Evolutionary conservation across 805 yeast species (phyloP), one percentile per base, ranked within the genome.

Genomic region (Pichia californica): DNA sequence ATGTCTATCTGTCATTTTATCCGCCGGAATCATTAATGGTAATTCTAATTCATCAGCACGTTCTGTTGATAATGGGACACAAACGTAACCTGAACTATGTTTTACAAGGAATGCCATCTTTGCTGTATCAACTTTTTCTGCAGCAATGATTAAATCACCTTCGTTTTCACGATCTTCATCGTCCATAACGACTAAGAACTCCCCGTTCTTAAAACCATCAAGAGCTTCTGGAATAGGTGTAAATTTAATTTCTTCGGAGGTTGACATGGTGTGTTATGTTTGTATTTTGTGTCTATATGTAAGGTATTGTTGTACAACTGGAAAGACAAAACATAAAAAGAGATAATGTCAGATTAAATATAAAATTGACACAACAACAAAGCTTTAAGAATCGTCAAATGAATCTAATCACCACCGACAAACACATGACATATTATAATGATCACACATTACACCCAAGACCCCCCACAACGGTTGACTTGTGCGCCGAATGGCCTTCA

Each of bases 121-220:
- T 57, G 81, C 81, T 36, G 84, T 79, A 32, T 95, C 84, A 52
- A 81, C 71, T 42, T 70, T 70, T 52, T 83, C 79, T 31, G 96
- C 99, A n/a, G 98, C 94, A 38, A 86, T 81, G 54, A 93, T 88
- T 57, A 93, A 71, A 61, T 93, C 99, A 41, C 99, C 99, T 67
- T 93, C 99, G 63, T 93, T 93, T 64, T 93, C 99, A 54, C 99
- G 80, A 58, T 76, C 76, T 63, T 88, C 97, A 59, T 93, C 96
- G 63, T 93, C 99, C 85, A 93, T 84, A n/a, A 93, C 99, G 37
- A 93, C 77, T 38, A 93, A 71, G 57, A 91, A 88, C 62, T 88
- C 85, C 26, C 94, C 94, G 45, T 76, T 74, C 50, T 75, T 74
- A 63, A 73, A 81, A 1, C 86, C 88, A 55, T 78, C 79, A 20